Evolutionary conservation across 2,329 filamentous ascomycete genomes (phyloP).

Genomic region (Ophiocordyceps australis): DNA sequence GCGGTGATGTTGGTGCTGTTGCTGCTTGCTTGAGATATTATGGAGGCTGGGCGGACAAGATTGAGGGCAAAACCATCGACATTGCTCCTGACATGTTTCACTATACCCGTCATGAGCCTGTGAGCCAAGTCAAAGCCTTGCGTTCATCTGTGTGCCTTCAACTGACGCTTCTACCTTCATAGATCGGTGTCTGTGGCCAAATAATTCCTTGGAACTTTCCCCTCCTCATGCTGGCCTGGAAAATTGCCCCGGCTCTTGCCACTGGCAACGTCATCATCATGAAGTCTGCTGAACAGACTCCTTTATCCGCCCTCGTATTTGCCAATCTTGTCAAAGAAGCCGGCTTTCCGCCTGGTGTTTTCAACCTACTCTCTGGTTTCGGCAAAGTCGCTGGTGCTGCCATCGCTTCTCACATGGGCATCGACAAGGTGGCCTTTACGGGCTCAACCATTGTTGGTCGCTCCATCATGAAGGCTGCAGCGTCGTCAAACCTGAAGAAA

Average conservation of each 20-base stretch:
- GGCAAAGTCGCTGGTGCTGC: constrained; percentile 65
- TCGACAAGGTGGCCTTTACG: constrained; percentile 74
- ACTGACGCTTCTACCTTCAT: background rate
- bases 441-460: constrained; percentile 59
- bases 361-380: constrained; percentile 64
- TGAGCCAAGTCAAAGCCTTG: constrained; percentile 6
- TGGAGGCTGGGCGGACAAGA: constrained; percentile 84
- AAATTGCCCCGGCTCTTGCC: constrained; percentile 57
- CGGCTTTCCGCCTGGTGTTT: constrained; percentile 60
- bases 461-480: constrained; percentile 65
- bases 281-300: constrained; percentile 64
- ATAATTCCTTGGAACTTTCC: constrained; percentile 88
- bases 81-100: constrained; percentile 63
- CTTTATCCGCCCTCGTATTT: constrained; percentile 49
- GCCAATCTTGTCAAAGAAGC: constrained; percentile 52
- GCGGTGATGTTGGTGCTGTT: constrained; percentile 52
- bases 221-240: constrained; percentile 67
- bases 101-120: constrained; percentile 62
- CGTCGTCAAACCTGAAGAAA: constrained; percentile 64
- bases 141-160: background rate
- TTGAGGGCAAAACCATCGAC: constrained; percentile 73
- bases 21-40: constrained; percentile 54
- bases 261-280: constrained; percentile 56
- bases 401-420: constrained; percentile 56
- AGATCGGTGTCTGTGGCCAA: constrained; percentile 63